Conservation (phyloP, 179 eudicot species). For the Pouteria campechiana region DNA sequence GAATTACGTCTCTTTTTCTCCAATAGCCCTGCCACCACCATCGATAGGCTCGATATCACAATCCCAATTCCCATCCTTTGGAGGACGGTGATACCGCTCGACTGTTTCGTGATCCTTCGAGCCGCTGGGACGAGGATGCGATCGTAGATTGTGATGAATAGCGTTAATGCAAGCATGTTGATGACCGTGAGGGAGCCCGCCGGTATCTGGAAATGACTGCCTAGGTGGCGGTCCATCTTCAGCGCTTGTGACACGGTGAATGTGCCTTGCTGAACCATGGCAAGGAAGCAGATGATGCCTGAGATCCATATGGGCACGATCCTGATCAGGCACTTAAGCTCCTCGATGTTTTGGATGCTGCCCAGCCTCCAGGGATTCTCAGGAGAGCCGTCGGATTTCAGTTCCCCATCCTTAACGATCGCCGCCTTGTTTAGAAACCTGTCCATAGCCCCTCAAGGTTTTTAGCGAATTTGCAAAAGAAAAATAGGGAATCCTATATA, state of each 20-base stretch:
- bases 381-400: conserved; percentile 18
- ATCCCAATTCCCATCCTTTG: conserved; percentile 58
- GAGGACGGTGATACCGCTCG: conserved; percentile 45
- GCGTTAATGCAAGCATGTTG: conserved; percentile 32
- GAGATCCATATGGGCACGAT: conserved; percentile 58
- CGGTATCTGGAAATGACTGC: conserved; percentile 40
- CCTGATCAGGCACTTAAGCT: conserved; percentile 44
- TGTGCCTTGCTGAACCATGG: conserved; percentile 49
- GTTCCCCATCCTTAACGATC: conserved; percentile 30
- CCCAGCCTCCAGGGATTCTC: conserved; percentile 37
- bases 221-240: conserved; percentile 37
- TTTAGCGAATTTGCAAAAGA: too few relatives aligned
- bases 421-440: conserved; percentile 61
- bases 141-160: conserved; percentile 56
- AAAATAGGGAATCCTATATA: too few relatives aligned
- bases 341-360: conserved; percentile 53
- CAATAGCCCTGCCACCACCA: conserved; percentile 47
- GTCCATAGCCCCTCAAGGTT: background rate
- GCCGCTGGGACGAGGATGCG: conserved; percentile 36
- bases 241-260: conserved; percentile 49
- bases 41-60: conserved; percentile 31
- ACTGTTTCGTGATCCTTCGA: conserved; percentile 28
- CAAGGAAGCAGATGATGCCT: conserved; percentile 41
- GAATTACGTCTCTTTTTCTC: conserved; percentile 35
- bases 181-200: conserved; percentile 35